phyloP scores from a whole-genome alignment of 2,329 filamentous ascomycete species.

The Monosporascus sp. region DNA sequence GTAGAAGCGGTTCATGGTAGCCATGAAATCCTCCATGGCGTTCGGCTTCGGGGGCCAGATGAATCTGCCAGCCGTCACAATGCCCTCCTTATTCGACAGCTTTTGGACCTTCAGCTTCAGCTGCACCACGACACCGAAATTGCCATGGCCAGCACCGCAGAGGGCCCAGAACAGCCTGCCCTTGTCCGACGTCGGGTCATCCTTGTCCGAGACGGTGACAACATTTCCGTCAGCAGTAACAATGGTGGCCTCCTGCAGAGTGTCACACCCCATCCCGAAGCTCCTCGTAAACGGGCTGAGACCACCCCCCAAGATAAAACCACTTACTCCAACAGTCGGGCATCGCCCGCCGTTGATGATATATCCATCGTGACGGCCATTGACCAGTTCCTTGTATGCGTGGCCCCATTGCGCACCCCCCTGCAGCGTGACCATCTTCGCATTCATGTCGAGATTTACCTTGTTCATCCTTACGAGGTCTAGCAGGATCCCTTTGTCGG shows the following conservation, averaged over 20 bases:
- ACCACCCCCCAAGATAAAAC: conserved; percentile 33
- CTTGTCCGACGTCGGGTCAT: conserved; percentile 14
- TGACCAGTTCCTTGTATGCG: conserved; percentile 24
- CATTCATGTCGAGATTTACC: conserved; percentile 15
- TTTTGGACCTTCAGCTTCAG: conserved; percentile 22
- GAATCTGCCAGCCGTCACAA: conserved; percentile 21
- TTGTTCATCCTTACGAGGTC: conserved; percentile 26
- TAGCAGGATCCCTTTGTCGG: conserved; percentile 21
- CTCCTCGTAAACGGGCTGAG: conserved; percentile 28
- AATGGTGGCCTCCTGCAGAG: conserved; percentile 27
- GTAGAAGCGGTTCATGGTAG: conserved; percentile 22
- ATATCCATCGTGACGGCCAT: conserved; percentile 12
- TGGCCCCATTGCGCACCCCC: conserved; percentile 27
- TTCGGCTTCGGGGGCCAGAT: conserved; percentile 9
- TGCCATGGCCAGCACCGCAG: conserved; percentile 33
- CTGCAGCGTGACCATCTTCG: conserved; percentile 14
- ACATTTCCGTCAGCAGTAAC: conserved; percentile 23
- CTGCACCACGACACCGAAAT: conserved; percentile 32
- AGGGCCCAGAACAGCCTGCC: conserved; percentile 33
- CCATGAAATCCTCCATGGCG: not conserved
- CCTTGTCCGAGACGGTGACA: conserved; percentile 11
- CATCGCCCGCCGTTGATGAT: conserved; percentile 28
- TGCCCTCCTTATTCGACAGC: not conserved
- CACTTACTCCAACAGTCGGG: conserved; percentile 31
- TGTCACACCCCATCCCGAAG: conserved; percentile 31